Base-by-base conservation (phyloP, 169 alveolate species). In the Plasmodium gaboni region DNA sequence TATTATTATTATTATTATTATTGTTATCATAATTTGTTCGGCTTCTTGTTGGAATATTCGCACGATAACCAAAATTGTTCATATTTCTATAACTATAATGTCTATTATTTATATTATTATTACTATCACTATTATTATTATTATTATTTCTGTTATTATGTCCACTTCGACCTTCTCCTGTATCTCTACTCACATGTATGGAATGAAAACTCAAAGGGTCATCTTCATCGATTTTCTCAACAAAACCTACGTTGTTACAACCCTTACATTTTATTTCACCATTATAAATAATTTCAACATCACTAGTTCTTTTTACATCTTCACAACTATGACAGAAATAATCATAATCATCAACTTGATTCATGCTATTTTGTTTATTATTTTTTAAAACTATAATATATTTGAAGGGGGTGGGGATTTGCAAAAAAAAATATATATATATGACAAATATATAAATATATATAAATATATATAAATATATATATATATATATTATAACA, bases 271-370 rank as follows among this genome's bases (percentile, higher is more conserved):
- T 74, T 44, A 74, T 63, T 53, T 74, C 88, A 7, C 88, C 88
- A 15, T 55, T 70, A 32, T 26, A 74, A 44, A 74, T 63, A 74
- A 74, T 74, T 63, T 74, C 88, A 32, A 74, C 46, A 63, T 74
- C 88, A 50, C 88, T 74, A 28, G 88, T 74, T 60, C 88, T 48
- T 74, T 74, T 74, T 64, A 74, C 88, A 74, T 74, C 72, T 63
- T 74, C 88, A 74, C 88, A 74, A 74, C 88, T 74, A 63, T 74
- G 88, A 74, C 88, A 74, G 60, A 74, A 74, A 42, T 74, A 74
- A 19, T 74, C 88, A 74, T 74, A 74, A 74, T 74, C 76, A 38
- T 74, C 88, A 42, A 63, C 88, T 38, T 74, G 88, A 74, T 63
- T 74, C 88, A 74, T 74, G 64, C 61, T 74, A 15, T 59, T n/a